Conservation (phyloP, 2,329 filamentous ascomycete genomes). For the Magnaporthiopsis rhizophila region DNA sequence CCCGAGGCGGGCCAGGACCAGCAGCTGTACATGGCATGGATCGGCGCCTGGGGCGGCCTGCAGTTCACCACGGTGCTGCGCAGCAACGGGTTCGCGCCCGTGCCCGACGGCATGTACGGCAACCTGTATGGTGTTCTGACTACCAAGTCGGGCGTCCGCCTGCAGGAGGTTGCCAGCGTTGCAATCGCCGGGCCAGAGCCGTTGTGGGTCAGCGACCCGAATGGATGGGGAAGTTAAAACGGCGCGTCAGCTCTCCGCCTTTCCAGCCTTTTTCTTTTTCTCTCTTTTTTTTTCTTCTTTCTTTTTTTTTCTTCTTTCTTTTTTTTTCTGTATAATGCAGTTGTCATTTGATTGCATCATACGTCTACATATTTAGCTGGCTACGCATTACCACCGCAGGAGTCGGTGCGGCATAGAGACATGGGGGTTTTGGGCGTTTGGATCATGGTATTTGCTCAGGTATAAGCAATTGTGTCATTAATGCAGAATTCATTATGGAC, state of each 20-base stretch:
- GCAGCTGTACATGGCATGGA: conserved; percentile 26
- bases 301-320: no score
- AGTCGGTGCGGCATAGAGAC: neutral
- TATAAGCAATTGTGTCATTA: neutral
- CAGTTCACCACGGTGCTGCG: conserved; percentile 20
- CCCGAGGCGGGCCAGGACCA: conserved; percentile 8
- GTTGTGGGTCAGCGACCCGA: conserved; percentile 22
- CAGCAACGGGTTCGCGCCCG: conserved; percentile 16
- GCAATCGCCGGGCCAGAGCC: conserved; percentile 27
- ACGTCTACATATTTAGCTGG: no score
- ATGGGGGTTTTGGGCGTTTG: neutral
- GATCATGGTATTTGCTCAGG: no score
- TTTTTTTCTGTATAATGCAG: neutral
- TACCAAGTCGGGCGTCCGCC: conserved; percentile 16
- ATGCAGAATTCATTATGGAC: neutral
- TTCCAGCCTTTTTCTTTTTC: no score
- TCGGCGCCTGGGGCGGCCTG: conserved; percentile 27
- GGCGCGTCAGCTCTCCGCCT: neutral
- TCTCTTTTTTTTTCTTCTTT: no score
- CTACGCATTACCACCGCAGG: neutral
- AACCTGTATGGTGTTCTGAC: conserved; percentile 27
- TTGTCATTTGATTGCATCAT: neutral
- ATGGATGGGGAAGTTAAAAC: neutral
- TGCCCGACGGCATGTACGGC: conserved; percentile 25
- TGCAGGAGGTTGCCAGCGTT: conserved; percentile 14